These are phyloP conservation scores for Patellaria atrata DNA, from an alignment of 495 filamentous ascomycete species.

Conservation along the genomic window DNA sequence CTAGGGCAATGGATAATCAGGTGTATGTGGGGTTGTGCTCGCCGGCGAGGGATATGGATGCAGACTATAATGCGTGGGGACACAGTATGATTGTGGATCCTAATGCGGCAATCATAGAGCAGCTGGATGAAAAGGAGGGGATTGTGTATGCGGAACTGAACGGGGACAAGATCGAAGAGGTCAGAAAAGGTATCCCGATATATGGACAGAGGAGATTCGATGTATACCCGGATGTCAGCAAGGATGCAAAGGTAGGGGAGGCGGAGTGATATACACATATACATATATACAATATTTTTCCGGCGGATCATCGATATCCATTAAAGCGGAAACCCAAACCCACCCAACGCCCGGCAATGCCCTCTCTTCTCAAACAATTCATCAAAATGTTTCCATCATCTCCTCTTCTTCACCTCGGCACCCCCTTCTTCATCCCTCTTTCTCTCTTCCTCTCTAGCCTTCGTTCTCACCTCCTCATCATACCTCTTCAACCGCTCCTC, in stretches of 20 bases:
- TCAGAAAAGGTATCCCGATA: constrained; percentile 73
- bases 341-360: no score
- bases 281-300: no score
- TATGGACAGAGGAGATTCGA: constrained; percentile 81
- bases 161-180: constrained; percentile 55
- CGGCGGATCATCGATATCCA: no score
- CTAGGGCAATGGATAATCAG: constrained; percentile 88
- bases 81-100: constrained; percentile 82
- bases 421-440: constrained; percentile 2
- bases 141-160: constrained; percentile 64
- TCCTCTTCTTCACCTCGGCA: background rate
- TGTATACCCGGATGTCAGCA: constrained; percentile 82
- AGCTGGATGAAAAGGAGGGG: constrained; percentile 61
- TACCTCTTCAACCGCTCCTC: constrained; percentile 27
- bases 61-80: constrained; percentile 78
- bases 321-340: no score
- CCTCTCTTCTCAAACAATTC: no score
- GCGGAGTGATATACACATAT: no score
- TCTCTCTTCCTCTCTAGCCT: constrained; percentile 5
- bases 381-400: no score
- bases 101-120: constrained; percentile 63
- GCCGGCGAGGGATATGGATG: constrained; percentile 66
- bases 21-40: constrained; percentile 85
- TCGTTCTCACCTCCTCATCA: constrained; percentile 44
- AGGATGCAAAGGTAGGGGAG: no score